These are phyloP conservation scores for Melanomma pulvis-pyrius DNA, from an alignment of 495 filamentous ascomycete species.

Conservation along the genomic window DNA sequence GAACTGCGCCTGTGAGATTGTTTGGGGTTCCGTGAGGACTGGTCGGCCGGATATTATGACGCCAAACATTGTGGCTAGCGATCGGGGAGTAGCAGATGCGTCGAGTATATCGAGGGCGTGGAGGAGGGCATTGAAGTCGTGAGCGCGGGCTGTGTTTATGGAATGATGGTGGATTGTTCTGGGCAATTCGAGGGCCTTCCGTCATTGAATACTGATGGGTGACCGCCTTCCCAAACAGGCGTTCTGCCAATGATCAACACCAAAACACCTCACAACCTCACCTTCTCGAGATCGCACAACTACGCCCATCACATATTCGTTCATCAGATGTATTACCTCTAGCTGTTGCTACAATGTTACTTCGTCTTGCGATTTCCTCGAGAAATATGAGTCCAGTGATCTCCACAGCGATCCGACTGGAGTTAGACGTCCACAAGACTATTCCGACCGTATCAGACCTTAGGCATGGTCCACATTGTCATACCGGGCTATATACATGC, in stretches of 20 bases:
- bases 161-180: not conserved
- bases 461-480: no score
- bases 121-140: not conserved
- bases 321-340: no score
- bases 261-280: not conserved
- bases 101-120: not conserved
- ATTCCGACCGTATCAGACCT: not conserved
- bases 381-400: not conserved
- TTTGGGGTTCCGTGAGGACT: slow-evolving; percentile 63
- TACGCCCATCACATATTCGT: not conserved
- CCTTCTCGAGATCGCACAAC: not conserved
- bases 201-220: not conserved
- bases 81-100: not conserved
- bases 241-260: not conserved
- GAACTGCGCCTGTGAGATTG: slow-evolving; percentile 67
- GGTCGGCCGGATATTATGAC: slow-evolving; percentile 54
- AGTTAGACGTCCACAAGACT: no score
- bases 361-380: not conserved
- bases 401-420: not conserved
- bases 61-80: slow-evolving; percentile 44
- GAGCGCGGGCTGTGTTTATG: not conserved
- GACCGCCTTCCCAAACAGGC: not conserved
- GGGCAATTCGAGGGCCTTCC: not conserved
- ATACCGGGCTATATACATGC: no score
- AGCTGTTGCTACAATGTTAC: not conserved